Evolutionary conservation across 1,284 basidiomycete genomes (phyloP), one percentile per base, ranked within the genome.

Genomic region (Anthracocystis walkeri): DNA sequence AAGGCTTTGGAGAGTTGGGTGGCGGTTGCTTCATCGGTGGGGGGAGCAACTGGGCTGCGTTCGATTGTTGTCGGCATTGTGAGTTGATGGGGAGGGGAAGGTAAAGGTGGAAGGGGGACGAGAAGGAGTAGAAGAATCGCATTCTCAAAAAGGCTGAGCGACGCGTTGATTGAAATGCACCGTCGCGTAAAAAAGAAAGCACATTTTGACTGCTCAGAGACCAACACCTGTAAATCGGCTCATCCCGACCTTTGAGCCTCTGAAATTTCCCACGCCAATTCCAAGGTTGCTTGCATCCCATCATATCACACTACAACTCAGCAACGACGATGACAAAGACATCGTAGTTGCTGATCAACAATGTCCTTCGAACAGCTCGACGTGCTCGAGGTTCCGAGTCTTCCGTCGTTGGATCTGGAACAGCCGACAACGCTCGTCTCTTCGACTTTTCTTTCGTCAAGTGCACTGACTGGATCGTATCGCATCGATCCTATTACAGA

Each of bases 1-100:
- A 83, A 76, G 33, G 81, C 50, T 12, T 69, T 60, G 27, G 66
- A 65, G 40, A 83, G 77, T 12, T 71, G 61, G 18, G 48, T 25
- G 29, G 61, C 48, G 20, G 21, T 25, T 0, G 53, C 40, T 5
- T 25, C 18, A 18, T 41, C 46, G 21, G 57, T 20, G 8, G 55
- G 40, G 4, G 51, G n/a, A 12, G 51, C 25, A 2, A 51, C 45
- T 2, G 38, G 11, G 14, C 45, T 53, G 16, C 72, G 65, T 51
- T 68, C 58, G n/a, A 75, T 55, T 7, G 66, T 23, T 14, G 67
- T 33, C 20, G 63, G 62, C 71, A 74, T 74, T 12, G 35, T 31
- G 45, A 38, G 11, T 38, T 38, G 42, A 23, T 7, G 25, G 16
- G 40, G 31, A 1, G 38, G 38, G 16, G 14, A 33, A 45, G 46